A percentile compares a stretch with the other conserved stretches of the same genome.
Conservation (phyloP, 306 rosid genomes). For the Notholithocarpus densiflorus region DNA sequence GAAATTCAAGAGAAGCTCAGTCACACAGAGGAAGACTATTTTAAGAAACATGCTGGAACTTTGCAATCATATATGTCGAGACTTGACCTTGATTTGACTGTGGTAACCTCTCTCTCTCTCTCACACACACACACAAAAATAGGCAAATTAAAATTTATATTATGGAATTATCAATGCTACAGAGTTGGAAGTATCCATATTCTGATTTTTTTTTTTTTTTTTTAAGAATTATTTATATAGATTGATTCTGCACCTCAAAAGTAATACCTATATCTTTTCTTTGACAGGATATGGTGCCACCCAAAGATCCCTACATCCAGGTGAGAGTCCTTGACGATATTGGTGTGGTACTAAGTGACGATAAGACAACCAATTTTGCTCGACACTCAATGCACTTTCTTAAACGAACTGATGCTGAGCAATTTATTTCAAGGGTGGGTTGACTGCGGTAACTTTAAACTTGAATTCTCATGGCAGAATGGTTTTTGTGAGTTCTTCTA, state of each 20-base stretch:
- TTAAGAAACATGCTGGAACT: conserved; percentile 64
- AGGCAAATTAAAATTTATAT: background rate
- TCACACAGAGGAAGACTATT: conserved; percentile 68
- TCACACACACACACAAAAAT: background rate
- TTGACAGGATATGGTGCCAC: conserved; percentile 93
- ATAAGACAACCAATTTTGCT: conserved; percentile 72
- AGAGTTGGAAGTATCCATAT: background rate
- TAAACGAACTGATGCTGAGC: conserved; percentile 89
- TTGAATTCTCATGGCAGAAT: conserved; percentile 9
- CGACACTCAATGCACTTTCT: conserved; percentile 87
- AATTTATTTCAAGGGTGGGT: conserved; percentile 62
- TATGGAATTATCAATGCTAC: background rate
- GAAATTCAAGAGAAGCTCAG: conserved; percentile 73
- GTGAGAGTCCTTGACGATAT: conserved; percentile 88
- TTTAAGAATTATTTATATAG: too few relatives aligned
- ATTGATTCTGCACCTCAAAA: background rate
- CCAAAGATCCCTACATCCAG: conserved; percentile 86
- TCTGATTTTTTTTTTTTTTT: background rate
- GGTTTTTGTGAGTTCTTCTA: background rate
- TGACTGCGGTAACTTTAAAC: conserved; percentile 12
- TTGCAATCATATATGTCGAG: conserved; percentile 62
- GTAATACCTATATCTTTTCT: conserved; percentile 9
- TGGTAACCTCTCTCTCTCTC: conserved; percentile 54
- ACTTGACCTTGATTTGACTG: conserved; percentile 60
- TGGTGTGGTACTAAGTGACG: conserved; percentile 74